phyloP scores from a whole-genome alignment of 2,329 filamentous ascomycete genomes.

The Colletotrichum paranaense region DNA sequence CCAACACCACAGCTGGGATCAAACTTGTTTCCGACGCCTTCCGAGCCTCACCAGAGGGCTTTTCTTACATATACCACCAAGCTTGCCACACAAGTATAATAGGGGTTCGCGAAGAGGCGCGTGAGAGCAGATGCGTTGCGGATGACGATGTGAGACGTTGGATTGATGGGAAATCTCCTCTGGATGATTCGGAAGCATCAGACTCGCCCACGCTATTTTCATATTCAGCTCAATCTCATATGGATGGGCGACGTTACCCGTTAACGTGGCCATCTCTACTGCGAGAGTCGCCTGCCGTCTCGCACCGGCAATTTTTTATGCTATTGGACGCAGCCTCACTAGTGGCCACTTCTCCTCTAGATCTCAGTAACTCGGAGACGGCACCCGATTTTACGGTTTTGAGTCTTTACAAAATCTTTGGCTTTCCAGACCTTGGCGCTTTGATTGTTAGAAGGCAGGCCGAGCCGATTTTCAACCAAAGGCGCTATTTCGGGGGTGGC shows the following conservation, averaged over 20 bases:
- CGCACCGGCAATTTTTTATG: constrained; percentile 6
- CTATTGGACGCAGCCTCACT: constrained; percentile 78
- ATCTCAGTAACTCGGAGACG: constrained; percentile 69
- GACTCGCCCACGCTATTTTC: constrained; percentile 47
- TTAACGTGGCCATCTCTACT: constrained; percentile 72
- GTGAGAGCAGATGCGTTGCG: constrained; percentile 72
- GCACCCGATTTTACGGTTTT: constrained; percentile 88
- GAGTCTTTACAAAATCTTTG: constrained; percentile 98
- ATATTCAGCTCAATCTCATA: constrained; percentile 35
- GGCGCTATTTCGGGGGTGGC: constrained; percentile 92
- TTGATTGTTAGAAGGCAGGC: constrained; percentile 83
- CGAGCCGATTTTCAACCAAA: constrained; percentile 69
- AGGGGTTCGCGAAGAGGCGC: constrained; percentile 80
- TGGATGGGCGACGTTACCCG: constrained; percentile 36
- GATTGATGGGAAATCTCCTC: constrained; percentile 58
- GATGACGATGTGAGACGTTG: constrained; percentile 74
- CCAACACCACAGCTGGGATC: constrained; percentile 91
- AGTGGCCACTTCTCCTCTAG: constrained; percentile 80
- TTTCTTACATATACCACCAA: constrained; percentile 84
- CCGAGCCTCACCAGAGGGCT: constrained; percentile 75
- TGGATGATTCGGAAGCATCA: constrained; percentile 41
- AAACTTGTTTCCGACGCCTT: constrained; percentile 88
- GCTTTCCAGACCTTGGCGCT: constrained; percentile 90
- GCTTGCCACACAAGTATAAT: constrained; percentile 90
- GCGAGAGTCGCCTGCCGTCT: constrained; percentile 5